phyloP scores from a whole-genome alignment of 2,329 filamentous ascomycete genomes.

The Ophiostoma montium region DNA sequence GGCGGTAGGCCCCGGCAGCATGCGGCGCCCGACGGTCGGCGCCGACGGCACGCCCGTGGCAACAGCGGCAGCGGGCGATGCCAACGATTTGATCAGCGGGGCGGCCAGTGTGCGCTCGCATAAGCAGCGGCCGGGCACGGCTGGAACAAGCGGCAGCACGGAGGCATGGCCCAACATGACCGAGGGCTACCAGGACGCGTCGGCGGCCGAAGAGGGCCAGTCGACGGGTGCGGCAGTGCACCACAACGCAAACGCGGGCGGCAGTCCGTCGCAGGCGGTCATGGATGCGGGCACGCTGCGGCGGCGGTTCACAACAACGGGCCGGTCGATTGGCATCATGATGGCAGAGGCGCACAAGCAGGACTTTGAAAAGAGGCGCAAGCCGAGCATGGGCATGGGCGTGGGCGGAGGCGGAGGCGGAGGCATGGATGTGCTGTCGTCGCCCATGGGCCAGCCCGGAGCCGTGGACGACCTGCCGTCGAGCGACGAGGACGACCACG shows the following conservation, averaged over 20 bases:
- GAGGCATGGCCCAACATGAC: neutral
- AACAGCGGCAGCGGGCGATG: neutral
- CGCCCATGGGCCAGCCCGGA: conserved; percentile 1
- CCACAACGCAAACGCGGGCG: too few species aligned
- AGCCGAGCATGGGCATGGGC: conserved; percentile 16
- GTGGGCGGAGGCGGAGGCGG: too few species aligned
- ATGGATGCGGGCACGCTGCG: conserved; percentile 12
- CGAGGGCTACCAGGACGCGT: neutral
- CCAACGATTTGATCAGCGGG: neutral
- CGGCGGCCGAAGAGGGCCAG: conserved; percentile 2
- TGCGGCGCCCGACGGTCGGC: conserved; percentile 4
- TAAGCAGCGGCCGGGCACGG: neutral
- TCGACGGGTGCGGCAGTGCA: conserved; percentile 1
- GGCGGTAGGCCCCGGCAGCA: neutral
- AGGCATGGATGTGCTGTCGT: too few species aligned
- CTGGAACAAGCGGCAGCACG: neutral
- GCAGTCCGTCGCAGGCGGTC: neutral
- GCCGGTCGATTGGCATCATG: conserved; percentile 36
- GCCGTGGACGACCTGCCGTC: conserved; percentile 6
- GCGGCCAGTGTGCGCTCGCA: neutral
- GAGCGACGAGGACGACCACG: conserved; percentile 12
- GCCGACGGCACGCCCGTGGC: conserved; percentile 9
- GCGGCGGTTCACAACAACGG: conserved; percentile 21
- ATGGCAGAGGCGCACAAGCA: conserved; percentile 75
- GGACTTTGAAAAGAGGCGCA: conserved; percentile 74